Percentiles rank a stretch among this genome's conserved stretches.
phyloP scores from a whole-genome alignment of 2,329 filamentous ascomycete genomes.

The Hypomyces rosellus region DNA sequence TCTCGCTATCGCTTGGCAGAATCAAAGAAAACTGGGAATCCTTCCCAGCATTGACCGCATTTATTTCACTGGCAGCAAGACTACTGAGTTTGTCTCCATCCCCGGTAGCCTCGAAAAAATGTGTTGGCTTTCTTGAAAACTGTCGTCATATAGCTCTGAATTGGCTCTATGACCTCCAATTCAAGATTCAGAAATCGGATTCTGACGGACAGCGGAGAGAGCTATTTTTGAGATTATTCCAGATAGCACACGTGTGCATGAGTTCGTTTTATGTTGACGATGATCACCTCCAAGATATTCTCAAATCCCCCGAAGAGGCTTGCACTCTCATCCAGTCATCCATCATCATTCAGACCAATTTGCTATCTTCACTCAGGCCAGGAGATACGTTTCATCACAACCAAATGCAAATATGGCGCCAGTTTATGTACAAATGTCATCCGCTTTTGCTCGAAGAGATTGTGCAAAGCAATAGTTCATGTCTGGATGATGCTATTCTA shows the following conservation, averaged over 20 bases:
- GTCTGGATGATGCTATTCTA: too few relatives aligned
- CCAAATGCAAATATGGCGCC: background rate
- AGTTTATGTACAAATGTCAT: background rate
- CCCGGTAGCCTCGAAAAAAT: too few relatives aligned
- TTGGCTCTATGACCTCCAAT: too few relatives aligned
- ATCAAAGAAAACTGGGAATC: too few relatives aligned
- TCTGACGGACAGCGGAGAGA: background rate
- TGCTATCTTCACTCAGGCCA: background rate
- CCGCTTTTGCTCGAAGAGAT: background rate
- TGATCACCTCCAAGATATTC: background rate
- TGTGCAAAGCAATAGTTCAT: background rate
- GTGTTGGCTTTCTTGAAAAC: too few relatives aligned
- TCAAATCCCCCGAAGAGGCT: background rate
- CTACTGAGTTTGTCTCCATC: too few relatives aligned
- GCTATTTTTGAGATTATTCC: background rate
- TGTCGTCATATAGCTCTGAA: too few relatives aligned
- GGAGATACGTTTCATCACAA: background rate
- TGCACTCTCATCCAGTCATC: background rate
- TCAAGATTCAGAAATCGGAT: background rate
- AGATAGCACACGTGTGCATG: slow-evolving; percentile 7
- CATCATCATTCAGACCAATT: background rate
- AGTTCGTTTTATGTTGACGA: slow-evolving; percentile 6
- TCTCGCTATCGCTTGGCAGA: background rate
- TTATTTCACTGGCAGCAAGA: too few relatives aligned
- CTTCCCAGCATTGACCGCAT: too few relatives aligned